A percentile compares a stretch with the other conserved stretches of the same genome.
These are phyloP conservation scores for Epichloe sp. DNA, from an alignment of 2,329 filamentous ascomycete genomes.

Conservation along the genomic window DNA sequence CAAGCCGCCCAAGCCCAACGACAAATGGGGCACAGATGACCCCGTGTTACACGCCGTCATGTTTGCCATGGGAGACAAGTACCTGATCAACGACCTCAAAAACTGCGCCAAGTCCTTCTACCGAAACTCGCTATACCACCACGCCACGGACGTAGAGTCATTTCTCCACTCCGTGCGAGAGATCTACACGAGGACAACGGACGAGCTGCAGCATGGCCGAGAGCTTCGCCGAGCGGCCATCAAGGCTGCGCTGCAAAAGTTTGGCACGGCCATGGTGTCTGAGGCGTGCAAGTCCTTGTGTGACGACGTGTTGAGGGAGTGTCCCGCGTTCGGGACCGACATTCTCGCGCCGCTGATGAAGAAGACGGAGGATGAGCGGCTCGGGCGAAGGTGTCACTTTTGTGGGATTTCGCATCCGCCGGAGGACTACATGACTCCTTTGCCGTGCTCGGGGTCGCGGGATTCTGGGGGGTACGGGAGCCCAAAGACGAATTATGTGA, in stretches of 20 bases:
- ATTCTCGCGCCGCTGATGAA: constrained; percentile 1
- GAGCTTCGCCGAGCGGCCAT: not conserved
- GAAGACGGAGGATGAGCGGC: not conserved
- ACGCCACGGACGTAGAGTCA: not conserved
- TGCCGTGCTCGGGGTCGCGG: not conserved
- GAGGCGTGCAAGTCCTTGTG: not conserved
- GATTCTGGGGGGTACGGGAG: not conserved
- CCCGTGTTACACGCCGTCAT: constrained; percentile 1
- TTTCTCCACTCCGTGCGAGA: not conserved
- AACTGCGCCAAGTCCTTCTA: not conserved
- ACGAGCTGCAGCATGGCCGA: not conserved
- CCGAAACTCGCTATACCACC: not conserved
- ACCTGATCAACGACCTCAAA: not conserved
- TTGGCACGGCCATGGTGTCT: not conserved
- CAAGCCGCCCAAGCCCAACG: not conserved
- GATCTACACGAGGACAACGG: not conserved
- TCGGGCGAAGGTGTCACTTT: not conserved
- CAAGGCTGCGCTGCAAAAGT: not conserved
- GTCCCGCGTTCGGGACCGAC: not conserved
- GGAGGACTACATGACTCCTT: not conserved
- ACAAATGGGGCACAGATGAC: not conserved
- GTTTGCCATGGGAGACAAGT: not conserved
- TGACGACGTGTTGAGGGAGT: not conserved
- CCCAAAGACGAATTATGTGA: not conserved
- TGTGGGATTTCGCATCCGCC: not conserved